These are phyloP conservation scores for Phytophthora tentaculata DNA, from an alignment of 352 stramenopile genomes.

Conservation along the genomic window DNA sequence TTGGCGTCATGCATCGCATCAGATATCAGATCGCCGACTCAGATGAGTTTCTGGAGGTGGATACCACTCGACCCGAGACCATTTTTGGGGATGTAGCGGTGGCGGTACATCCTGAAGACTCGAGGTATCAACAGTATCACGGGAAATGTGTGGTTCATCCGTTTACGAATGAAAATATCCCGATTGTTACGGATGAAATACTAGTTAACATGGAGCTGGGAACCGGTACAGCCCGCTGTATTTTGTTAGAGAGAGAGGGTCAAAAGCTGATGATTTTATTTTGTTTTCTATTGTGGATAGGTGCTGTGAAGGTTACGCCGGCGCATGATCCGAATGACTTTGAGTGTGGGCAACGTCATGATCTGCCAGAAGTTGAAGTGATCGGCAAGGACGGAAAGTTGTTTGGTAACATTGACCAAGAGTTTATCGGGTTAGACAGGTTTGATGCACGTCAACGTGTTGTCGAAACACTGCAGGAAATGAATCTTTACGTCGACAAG, in stretches of 20 bases:
- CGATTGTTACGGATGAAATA: slow-evolving; percentile 95
- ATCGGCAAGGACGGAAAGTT: slow-evolving; percentile 80
- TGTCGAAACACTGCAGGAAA: slow-evolving; percentile 91
- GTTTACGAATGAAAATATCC: slow-evolving; percentile 90
- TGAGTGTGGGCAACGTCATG: slow-evolving; percentile 96
- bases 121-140: slow-evolving; percentile 95
- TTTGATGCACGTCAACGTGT: slow-evolving; percentile 94
- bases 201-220: slow-evolving; percentile 99
- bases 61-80: slow-evolving; percentile 98
- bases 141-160: slow-evolving; percentile 96
- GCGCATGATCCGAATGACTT: slow-evolving; percentile 99
- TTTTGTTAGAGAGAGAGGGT: no score
- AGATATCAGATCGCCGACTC: slow-evolving; percentile 72
- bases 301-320: slow-evolving; percentile 96
- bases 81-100: slow-evolving; percentile 99
- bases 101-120: slow-evolving; percentile 97
- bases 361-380: slow-evolving; percentile 81
- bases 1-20: slow-evolving; percentile 88
- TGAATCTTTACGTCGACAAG: slow-evolving; percentile 93
- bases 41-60: slow-evolving; percentile 90
- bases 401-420: slow-evolving; percentile 71
- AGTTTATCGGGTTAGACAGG: slow-evolving; percentile 95
- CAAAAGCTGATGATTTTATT: neutral
- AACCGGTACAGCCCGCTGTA: slow-evolving; percentile 84
- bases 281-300: slow-evolving; percentile 37